phyloP scores from a whole-genome alignment of 163 green algal species.

The Scenedesmus sp. region DNA sequence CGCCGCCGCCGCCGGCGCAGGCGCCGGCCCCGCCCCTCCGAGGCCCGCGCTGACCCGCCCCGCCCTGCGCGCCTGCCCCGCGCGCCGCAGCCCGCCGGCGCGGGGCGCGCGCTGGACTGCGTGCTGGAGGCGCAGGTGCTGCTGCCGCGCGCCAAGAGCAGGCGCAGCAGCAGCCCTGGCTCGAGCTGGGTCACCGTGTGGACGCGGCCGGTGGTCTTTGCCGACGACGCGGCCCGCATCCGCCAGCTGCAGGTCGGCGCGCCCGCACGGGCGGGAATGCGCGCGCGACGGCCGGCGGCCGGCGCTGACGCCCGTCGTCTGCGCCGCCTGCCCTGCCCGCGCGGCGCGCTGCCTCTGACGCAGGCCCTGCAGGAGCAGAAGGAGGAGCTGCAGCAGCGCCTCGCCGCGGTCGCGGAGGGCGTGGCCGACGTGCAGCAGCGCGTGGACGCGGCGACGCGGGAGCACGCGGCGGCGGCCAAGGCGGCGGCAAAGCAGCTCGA shows the following conservation, averaged over 20 bases:
- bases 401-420: conserved; percentile 14
- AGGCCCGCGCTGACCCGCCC: too few species aligned
- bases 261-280: too few species aligned
- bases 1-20: too few species aligned
- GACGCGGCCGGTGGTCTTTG: conserved; percentile 67
- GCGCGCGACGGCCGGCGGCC: too few species aligned
- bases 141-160: conserved; percentile 29
- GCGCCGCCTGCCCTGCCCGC: too few species aligned
- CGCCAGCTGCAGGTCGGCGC: conserved; percentile 57
- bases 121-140: conserved; percentile 41
- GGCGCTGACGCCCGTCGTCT: too few species aligned
- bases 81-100: too few species aligned
- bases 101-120: conserved; percentile 12
- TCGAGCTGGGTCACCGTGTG: conserved; percentile 43
- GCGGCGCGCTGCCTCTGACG: neutral
- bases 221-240: conserved; percentile 64
- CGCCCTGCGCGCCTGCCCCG: too few species aligned
- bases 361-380: conserved; percentile 34
- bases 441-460: neutral
- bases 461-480: neutral
- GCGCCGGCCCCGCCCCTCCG: too few species aligned
- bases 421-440: conserved; percentile 2
- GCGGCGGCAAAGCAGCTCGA: neutral
- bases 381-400: conserved; percentile 26
- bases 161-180: conserved; percentile 22